Evolutionary conservation across 257 asterid species (phyloP).

Genomic region (Echium plantagineum): DNA sequence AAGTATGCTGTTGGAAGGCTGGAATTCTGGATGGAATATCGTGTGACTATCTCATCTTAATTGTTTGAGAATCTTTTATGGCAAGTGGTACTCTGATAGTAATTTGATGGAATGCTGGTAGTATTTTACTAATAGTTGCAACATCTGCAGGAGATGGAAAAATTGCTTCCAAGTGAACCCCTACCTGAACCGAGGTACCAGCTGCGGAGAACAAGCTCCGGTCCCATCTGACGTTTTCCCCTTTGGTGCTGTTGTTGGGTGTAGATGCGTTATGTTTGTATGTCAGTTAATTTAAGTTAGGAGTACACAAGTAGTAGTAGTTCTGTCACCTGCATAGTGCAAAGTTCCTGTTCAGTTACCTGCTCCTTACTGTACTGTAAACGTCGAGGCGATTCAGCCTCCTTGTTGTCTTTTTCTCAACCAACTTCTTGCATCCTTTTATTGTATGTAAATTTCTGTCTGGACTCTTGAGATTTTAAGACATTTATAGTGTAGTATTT

Average conservation of each 20-base stretch:
- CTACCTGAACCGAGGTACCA: constrained; percentile 38
- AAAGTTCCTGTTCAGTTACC: not conserved
- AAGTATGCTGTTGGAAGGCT: not conserved
- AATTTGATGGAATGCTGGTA: not conserved
- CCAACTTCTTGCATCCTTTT: not conserved
- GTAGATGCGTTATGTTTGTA: constrained; percentile 10
- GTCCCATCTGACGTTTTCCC: constrained; percentile 20
- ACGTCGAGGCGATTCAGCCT: not conserved
- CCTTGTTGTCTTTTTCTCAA: not conserved
- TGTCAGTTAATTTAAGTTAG: constrained; percentile 6
- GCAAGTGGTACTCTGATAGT: too few relatives aligned
- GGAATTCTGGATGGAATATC: not conserved
- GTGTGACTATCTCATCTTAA: too few relatives aligned
- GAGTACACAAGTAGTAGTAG: not conserved
- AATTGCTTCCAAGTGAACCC: constrained; percentile 20
- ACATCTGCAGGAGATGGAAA: constrained; percentile 26
- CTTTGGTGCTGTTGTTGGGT: constrained; percentile 7
- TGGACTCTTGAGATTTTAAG: not conserved
- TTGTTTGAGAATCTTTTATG: too few relatives aligned
- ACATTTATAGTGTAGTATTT: not conserved
- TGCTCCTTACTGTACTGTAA: constrained; percentile 3
- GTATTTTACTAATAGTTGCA: not conserved
- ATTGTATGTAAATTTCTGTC: constrained; percentile 15
- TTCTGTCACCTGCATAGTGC: constrained; percentile 4
- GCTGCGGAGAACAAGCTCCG: constrained; percentile 37